phyloP scores from a whole-genome alignment of 2,329 filamentous ascomycete genomes.

The Apiospora phragmitis region DNA sequence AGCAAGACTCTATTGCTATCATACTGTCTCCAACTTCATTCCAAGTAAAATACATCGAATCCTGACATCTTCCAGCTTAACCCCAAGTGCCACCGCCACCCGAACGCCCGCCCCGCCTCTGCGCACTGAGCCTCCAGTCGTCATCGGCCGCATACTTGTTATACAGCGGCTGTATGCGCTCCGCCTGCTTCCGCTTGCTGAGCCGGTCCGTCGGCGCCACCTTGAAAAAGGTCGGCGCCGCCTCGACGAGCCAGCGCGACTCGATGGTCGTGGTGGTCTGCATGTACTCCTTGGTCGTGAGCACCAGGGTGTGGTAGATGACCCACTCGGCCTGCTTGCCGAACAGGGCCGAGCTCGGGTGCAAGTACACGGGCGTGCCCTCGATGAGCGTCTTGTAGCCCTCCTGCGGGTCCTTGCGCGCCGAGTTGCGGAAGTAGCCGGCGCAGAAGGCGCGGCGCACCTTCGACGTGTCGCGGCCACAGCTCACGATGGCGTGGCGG shows the following conservation, averaged over 20 bases:
- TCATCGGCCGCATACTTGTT: conserved; percentile 92
- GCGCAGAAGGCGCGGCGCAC: conserved; percentile 87
- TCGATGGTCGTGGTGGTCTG: conserved; percentile 91
- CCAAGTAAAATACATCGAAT: too few relatives aligned
- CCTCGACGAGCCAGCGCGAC: conserved; percentile 91
- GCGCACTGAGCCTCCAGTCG: conserved; percentile 90
- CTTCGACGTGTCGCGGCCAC: conserved; percentile 82
- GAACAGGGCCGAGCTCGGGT: conserved; percentile 88
- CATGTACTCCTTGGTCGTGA: conserved; percentile 99
- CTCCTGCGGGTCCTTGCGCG: conserved; percentile 92
- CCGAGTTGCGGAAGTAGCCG: conserved; percentile 94
- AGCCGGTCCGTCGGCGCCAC: conserved; percentile 84
- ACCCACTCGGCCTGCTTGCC: conserved; percentile 97
- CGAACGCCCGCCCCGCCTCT: conserved; percentile 79
- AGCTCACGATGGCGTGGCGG: conserved; percentile 77
- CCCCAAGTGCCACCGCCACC: conserved; percentile 92
- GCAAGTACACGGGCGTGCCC: conserved; percentile 91
- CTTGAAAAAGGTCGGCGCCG: conserved; percentile 99
- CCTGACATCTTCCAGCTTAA: conserved; percentile 35
- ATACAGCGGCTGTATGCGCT: conserved; percentile 92
- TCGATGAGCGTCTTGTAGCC: conserved; percentile 98
- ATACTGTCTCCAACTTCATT: too few relatives aligned
- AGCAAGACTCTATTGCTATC: too few relatives aligned
- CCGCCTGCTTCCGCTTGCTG: conserved; percentile 89
- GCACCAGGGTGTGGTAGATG: conserved; percentile 85